Evolutionary conservation across 2,329 filamentous ascomycete species (phyloP), one percentile per base, ranked within the genome.

Genomic region (Malbranchea cinnamomea): DNA sequence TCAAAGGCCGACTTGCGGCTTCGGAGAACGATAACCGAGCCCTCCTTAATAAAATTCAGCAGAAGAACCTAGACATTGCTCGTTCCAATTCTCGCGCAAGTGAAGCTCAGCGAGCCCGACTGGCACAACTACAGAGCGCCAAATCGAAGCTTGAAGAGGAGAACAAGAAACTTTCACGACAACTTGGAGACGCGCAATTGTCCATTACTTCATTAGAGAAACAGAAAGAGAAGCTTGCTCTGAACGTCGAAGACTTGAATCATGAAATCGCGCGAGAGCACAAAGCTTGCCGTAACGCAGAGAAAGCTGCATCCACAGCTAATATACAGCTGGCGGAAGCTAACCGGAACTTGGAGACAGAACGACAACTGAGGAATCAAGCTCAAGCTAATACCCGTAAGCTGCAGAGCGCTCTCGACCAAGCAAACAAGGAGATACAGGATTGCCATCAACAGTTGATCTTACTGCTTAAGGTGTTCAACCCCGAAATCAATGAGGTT

Each of bases 21-120:
- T 95, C 87, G 0, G 87, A 98, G 52, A 94, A 95, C 44, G 87
- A 95, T 56, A 95, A 95, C 46, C 77, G 83, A 30, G 78, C 84
- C 4, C 63, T 98, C n/a, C 67, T 95, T 41, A 95, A 94, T 60
- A 95, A 95, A 56, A 67, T 98, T 11, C 87, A 95, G 47, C 87
- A 95, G 47, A 95, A 95, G 62, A 89, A 91, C 17, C 68, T 98
- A 5, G 87, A 98, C 49, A 91, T 98, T 52, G 87, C 87, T 23
- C 73, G 89, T 26, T 89, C 87, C 1, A 82, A 73, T 36, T 92
- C 85, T 4, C 77, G 78, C 35, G 87, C 80, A 17, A 84, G 71
- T 37, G 87, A 95, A 43, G 80, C 74, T 18, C 81, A 84, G 26
- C 75, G 85, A 21, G 68, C 75, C 2, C 79, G 89, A 41, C 63